phyloP scores from a whole-genome alignment of 371 early-diverging fungal genomes.

The Apophysomyces elegans region DNA sequence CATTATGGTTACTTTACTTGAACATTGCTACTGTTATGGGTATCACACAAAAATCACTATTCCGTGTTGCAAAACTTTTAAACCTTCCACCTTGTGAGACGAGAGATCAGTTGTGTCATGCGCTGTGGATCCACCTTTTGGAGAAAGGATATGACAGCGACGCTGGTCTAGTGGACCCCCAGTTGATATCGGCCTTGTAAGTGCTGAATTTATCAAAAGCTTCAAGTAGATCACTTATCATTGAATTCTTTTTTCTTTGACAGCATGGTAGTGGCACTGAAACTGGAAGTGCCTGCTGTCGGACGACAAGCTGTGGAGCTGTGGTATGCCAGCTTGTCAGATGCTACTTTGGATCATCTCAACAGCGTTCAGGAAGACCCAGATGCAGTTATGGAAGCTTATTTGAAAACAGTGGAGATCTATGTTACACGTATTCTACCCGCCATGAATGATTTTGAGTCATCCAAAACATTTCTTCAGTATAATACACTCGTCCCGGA shows the following conservation, averaged over 20 bases:
- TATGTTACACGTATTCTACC: slow-evolving; percentile 38
- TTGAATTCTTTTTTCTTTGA: neutral
- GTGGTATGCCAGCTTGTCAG: slow-evolving; percentile 42
- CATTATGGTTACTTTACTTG: slow-evolving; percentile 38
- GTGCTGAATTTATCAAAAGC: neutral
- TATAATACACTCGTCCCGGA: slow-evolving; percentile 41
- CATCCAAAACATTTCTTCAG: slow-evolving; percentile 40
- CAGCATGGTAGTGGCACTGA: slow-evolving; percentile 37
- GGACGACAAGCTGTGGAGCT: slow-evolving; percentile 39
- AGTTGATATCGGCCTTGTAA: slow-evolving; percentile 44
- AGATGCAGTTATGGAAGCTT: slow-evolving; percentile 24
- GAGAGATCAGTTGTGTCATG: slow-evolving; percentile 25
- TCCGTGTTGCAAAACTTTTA: slow-evolving; percentile 17
- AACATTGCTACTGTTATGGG: slow-evolving; percentile 39
- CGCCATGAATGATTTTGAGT: slow-evolving; percentile 41
- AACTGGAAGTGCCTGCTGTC: slow-evolving; percentile 26
- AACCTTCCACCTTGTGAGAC: slow-evolving; percentile 17
- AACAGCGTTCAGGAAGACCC: slow-evolving; percentile 12
- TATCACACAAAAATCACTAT: slow-evolving; percentile 13
- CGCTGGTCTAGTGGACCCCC: slow-evolving; percentile 28
- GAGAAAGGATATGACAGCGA: slow-evolving; percentile 18
- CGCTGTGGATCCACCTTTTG: slow-evolving; percentile 32
- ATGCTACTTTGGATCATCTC: slow-evolving; percentile 28
- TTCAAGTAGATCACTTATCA: neutral
- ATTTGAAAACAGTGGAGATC: slow-evolving; percentile 31